Conservation (phyloP, 306 rosid genomes). For the Corylus americana region DNA sequence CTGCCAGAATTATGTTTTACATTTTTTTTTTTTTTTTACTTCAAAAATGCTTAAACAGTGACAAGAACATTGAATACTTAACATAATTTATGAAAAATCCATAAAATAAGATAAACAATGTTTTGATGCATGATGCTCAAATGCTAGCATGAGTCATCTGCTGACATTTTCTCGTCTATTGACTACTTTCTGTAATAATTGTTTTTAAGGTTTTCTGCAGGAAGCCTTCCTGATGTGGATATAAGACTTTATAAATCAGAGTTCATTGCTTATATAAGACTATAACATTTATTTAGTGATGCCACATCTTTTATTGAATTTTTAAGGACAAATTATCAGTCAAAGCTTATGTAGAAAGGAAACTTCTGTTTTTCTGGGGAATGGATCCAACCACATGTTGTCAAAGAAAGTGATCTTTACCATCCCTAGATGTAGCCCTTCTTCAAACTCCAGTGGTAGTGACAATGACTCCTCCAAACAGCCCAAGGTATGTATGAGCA, state of each 20-base stretch:
- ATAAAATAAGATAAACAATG: not conserved
- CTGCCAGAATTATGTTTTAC: too few species aligned
- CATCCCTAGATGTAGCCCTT: slow-evolving; percentile 44
- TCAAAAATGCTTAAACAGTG: not conserved
- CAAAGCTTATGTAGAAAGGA: slow-evolving; percentile 40
- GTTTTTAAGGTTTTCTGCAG: not conserved
- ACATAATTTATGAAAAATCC: not conserved
- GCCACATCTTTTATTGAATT: slow-evolving; percentile 4
- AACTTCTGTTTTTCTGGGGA: slow-evolving; percentile 35
- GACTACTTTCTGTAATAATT: not conserved
- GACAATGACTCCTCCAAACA: slow-evolving; percentile 49
- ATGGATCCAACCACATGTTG: slow-evolving; percentile 23
- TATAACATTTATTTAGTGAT: slow-evolving; percentile 3
- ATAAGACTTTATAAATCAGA: slow-evolving; percentile 4
- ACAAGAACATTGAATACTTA: not conserved
- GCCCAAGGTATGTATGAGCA: slow-evolving; percentile 54
- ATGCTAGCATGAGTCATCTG: not conserved
- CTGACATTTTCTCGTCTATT: not conserved
- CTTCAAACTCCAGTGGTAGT: slow-evolving; percentile 55
- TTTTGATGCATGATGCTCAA: not conserved
- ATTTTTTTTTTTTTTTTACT: not conserved
- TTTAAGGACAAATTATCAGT: slow-evolving; percentile 41
- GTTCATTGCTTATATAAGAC: slow-evolving; percentile 16
- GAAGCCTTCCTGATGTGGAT: not conserved
- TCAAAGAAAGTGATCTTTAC: slow-evolving; percentile 30